Evolutionary conservation across 2,329 filamentous ascomycete species (phyloP).

Genomic region (Chaetomium globosum): DNA sequence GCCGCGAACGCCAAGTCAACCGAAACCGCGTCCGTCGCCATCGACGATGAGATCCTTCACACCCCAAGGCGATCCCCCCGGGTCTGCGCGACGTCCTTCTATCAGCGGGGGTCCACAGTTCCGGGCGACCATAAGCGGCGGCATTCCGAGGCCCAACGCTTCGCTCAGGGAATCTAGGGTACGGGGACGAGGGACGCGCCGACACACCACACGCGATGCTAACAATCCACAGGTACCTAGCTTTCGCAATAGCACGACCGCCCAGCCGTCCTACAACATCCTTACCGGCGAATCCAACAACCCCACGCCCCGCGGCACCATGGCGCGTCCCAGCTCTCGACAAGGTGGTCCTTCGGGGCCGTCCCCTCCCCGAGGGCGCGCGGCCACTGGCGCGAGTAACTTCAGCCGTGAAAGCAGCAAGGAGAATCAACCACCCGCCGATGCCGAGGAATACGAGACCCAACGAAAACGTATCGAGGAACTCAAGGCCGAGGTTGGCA

Average conservation of each 20-base stretch:
- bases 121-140: constrained; percentile 35
- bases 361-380: constrained; percentile 33
- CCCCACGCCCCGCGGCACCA: constrained; percentile 25
- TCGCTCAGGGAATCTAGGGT: constrained; percentile 40
- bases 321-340: constrained; percentile 36
- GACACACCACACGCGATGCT: neutral
- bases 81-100: constrained; percentile 35
- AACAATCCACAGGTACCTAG: constrained; percentile 35
- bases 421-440: constrained; percentile 61
- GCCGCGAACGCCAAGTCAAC: constrained; percentile 29
- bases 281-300: constrained; percentile 43
- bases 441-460: constrained; percentile 61
- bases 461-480: constrained; percentile 68
- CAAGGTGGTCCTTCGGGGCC: constrained; percentile 32
- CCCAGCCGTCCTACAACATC: constrained; percentile 46
- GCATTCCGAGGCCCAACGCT: constrained; percentile 37
- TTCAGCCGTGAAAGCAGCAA: constrained; percentile 61
- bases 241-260: constrained; percentile 38
- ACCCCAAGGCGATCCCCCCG: constrained; percentile 38
- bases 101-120: constrained; percentile 36
- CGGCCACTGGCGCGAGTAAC: constrained; percentile 43
- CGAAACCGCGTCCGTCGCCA: constrained; percentile 19
- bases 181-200: constrained; percentile 22
- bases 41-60: constrained; percentile 35
- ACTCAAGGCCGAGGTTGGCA: constrained; percentile 85